Evolutionary conservation across 2,329 filamentous ascomycete genomes (phyloP).

Genomic region (Pyricularia grisea): DNA sequence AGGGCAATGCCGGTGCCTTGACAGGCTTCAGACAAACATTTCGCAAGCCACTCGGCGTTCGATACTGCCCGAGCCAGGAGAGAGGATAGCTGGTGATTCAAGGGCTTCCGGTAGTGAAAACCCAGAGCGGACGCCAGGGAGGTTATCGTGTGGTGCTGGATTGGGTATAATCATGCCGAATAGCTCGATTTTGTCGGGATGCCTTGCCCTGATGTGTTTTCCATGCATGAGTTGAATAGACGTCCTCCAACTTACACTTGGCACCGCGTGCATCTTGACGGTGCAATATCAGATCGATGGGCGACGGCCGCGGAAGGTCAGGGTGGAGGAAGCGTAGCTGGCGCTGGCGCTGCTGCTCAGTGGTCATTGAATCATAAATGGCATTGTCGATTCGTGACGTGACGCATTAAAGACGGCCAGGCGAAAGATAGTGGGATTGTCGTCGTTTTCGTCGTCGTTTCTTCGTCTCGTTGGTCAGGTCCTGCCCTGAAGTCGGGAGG

Average conservation of each 20-base stretch:
- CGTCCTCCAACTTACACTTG: conserved; percentile 31
- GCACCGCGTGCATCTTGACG: conserved; percentile 27
- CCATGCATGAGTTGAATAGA: neutral
- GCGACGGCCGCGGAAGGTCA: conserved; percentile 19
- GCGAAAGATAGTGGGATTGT: neutral
- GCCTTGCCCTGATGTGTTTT: neutral
- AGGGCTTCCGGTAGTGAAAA: neutral
- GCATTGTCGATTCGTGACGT: conserved; percentile 22
- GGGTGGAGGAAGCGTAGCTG: conserved; percentile 20
- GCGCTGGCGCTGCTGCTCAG: conserved; percentile 11
- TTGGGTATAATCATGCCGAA: neutral
- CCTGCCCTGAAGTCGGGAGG: neutral
- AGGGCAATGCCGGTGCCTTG: neutral
- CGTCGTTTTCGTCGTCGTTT: conserved; percentile 1
- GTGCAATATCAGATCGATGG: conserved; percentile 8
- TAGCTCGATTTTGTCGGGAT: neutral
- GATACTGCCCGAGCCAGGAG: neutral
- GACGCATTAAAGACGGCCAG: neutral
- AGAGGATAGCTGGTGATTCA: neutral
- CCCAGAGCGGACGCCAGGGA: neutral
- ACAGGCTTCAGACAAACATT: neutral
- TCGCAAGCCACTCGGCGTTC: neutral
- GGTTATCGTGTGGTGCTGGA: neutral
- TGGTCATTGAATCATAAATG: conserved; percentile 19
- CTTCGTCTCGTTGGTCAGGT: neutral